Evolutionary conservation across 148 eudicot species (phyloP).

Genomic region (Dianthus caryophyllus): DNA sequence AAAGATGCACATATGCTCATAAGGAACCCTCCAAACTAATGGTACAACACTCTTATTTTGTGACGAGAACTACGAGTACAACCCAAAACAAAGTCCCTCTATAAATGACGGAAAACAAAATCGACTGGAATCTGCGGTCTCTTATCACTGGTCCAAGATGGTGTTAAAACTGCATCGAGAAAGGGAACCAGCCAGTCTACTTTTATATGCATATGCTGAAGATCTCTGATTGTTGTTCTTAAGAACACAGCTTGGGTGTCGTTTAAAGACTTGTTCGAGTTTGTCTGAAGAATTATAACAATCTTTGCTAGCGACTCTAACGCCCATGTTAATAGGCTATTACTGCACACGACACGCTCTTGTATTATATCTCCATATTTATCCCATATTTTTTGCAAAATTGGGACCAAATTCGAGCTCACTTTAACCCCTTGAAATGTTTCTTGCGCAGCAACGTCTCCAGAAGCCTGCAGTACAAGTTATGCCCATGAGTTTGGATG

Average conservation of each 20-base stretch:
- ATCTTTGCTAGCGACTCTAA: slow-evolving; percentile 20
- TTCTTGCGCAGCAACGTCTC: not conserved
- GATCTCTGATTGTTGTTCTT: not conserved
- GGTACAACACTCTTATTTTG: too few relatives aligned
- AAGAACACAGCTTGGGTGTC: slow-evolving; percentile 7
- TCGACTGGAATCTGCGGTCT: too few relatives aligned
- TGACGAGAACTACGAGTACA: too few relatives aligned
- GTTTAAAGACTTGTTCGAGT: not conserved
- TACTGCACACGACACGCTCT: not conserved
- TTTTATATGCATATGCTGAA: not conserved
- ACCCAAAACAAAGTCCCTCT: too few relatives aligned
- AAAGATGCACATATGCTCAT: too few relatives aligned
- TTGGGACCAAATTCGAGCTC: slow-evolving; percentile 6
- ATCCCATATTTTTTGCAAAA: slow-evolving; percentile 17
- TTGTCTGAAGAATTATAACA: slow-evolving; percentile 12
- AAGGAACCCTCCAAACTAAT: too few relatives aligned
- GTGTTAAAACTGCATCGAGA: not conserved
- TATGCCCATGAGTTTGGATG: not conserved
- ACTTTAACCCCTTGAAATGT: slow-evolving; percentile 8
- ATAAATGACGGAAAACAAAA: too few relatives aligned
- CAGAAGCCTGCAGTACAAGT: slow-evolving; percentile 5
- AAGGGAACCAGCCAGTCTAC: slow-evolving; percentile 11
- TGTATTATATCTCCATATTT: slow-evolving; percentile 12
- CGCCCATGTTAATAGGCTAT: slow-evolving; percentile 15
- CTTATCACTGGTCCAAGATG: too few relatives aligned